Base-by-base conservation (phyloP, 2,329 filamentous ascomycete species). In the Cladobotryum mycophilum region DNA sequence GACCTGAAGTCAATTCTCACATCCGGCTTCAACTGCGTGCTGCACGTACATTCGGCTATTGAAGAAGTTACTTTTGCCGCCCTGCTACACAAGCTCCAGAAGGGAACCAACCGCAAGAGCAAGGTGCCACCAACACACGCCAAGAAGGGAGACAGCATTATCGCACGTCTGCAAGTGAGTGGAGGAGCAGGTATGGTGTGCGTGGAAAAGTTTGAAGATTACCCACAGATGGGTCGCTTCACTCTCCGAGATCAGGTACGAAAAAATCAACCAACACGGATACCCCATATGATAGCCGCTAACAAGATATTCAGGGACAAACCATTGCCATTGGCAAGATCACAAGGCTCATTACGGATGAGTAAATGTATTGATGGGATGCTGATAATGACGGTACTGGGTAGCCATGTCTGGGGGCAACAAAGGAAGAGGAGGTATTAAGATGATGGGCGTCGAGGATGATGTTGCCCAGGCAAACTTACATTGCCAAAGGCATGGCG, bases 311-410 rank as follows among this genome's bases (percentile, higher is more conserved):
- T 49, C 65, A 97, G 85, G 93, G 93, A 62, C 92, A 97, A 87
- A 99, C 93, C 0, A 96, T 99, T 75, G 93, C 93, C 51, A 99
- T 99, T 74, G 93, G 93, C 65, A 99, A 99, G 81, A 95, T 99
- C 69, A 96, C 89, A 53, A 96, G 91, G 79, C 80, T 99, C 56
- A 76, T 82, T 61, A 72, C 65, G 41, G 43, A 43, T 35, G 51
- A 52, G 40, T 44, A 36, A 12, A 35, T 38, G 25, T 30, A 11
- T 30, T 30, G 25, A 30, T 30, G 25, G 25, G 25, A 30, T 30
- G 25, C 37, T 3, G 40, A 20, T 42, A 14, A 42, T 42, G 18
- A 18, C 33, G 14, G 30, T 13, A 20, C n/a, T 12, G 25, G 43
- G 20, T 33, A n/a, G 22, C 17, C 42, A 34, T 33, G 20, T 34